phyloP scores from a whole-genome alignment of 2,329 filamentous ascomycete species.

The Colletotrichum plurivorum region DNA sequence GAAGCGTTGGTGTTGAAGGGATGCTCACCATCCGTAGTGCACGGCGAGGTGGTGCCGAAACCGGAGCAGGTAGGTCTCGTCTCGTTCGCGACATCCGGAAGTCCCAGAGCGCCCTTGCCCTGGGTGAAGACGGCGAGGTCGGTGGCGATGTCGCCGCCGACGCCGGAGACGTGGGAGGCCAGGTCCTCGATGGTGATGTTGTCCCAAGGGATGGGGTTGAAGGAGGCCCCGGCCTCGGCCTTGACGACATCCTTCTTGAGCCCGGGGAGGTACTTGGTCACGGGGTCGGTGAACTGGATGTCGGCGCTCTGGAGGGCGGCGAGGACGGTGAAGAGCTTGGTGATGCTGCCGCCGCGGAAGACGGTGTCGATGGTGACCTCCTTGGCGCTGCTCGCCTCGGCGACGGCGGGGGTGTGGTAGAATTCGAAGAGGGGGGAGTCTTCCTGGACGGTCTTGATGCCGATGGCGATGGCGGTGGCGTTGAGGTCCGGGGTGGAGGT shows the following conservation, averaged over 20 bases:
- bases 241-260: slow-evolving; percentile 19
- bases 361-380: slow-evolving; percentile 56
- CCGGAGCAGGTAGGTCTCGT: slow-evolving; percentile 40
- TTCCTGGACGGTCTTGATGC: slow-evolving; percentile 59
- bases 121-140: slow-evolving; percentile 33
- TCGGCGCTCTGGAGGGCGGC: slow-evolving; percentile 48
- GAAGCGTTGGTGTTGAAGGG: not conserved
- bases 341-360: slow-evolving; percentile 58
- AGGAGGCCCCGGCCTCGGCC: not conserved
- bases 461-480: slow-evolving; percentile 54
- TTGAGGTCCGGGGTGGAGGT: slow-evolving; percentile 43
- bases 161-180: slow-evolving; percentile 41
- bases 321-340: slow-evolving; percentile 58
- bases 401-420: slow-evolving; percentile 55
- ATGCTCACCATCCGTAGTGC: slow-evolving; percentile 19
- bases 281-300: slow-evolving; percentile 46
- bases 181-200: slow-evolving; percentile 40
- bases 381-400: slow-evolving; percentile 31
- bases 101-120: slow-evolving; percentile 28
- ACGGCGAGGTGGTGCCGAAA: slow-evolving; percentile 26
- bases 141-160: slow-evolving; percentile 37
- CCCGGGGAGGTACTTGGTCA: slow-evolving; percentile 46
- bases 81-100: slow-evolving; percentile 27
- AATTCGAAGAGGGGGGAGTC: slow-evolving; percentile 53
- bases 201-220: slow-evolving; percentile 37